Evolutionary conservation across 768 basidiomycete genomes (phyloP).

Genomic region (Russula brevipes): DNA sequence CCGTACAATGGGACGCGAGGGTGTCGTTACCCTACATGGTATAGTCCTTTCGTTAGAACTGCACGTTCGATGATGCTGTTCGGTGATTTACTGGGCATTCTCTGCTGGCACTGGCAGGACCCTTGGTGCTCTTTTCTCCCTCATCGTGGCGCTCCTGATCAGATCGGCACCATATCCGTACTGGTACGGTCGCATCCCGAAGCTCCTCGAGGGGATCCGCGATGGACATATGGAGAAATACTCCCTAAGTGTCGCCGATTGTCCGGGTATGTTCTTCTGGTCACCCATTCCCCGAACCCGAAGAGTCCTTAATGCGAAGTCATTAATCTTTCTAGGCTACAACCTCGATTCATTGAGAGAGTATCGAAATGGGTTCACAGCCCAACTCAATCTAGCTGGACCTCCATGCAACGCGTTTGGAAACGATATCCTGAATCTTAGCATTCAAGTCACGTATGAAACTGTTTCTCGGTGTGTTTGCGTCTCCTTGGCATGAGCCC

Average conservation of each 20-base stretch:
- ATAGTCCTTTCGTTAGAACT: background rate
- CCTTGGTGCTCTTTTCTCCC: background rate
- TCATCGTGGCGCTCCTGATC: slow-evolving; percentile 3
- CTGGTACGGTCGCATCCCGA: slow-evolving; percentile 1
- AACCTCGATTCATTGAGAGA: slow-evolving; percentile 41
- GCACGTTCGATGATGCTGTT: background rate
- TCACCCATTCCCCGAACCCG: background rate
- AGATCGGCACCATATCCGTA: slow-evolving; percentile 15
- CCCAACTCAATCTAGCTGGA: slow-evolving; percentile 50
- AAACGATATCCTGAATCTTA: slow-evolving; percentile 50
- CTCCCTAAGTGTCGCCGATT: slow-evolving; percentile 17
- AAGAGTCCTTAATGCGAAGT: no score
- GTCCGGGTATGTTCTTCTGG: slow-evolving; percentile 19
- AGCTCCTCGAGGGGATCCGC: slow-evolving; percentile 13
- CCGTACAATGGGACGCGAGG: background rate
- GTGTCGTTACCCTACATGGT: slow-evolving; percentile 4
- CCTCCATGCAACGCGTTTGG: slow-evolving; percentile 62
- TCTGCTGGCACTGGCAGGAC: background rate
- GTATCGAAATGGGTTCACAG: slow-evolving; percentile 47
- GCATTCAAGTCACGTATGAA: slow-evolving; percentile 65
- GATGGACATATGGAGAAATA: background rate
- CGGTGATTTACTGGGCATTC: background rate
- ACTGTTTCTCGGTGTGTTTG: slow-evolving; percentile 40
- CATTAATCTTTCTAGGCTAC: slow-evolving; percentile 43
- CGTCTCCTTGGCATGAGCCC: slow-evolving; percentile 1